Percentiles rank a stretch among this genome's conserved stretches.
These are phyloP conservation scores for Cladosporium sp. DNA, from an alignment of 2,329 filamentous ascomycete genomes.

Conservation along the genomic window DNA sequence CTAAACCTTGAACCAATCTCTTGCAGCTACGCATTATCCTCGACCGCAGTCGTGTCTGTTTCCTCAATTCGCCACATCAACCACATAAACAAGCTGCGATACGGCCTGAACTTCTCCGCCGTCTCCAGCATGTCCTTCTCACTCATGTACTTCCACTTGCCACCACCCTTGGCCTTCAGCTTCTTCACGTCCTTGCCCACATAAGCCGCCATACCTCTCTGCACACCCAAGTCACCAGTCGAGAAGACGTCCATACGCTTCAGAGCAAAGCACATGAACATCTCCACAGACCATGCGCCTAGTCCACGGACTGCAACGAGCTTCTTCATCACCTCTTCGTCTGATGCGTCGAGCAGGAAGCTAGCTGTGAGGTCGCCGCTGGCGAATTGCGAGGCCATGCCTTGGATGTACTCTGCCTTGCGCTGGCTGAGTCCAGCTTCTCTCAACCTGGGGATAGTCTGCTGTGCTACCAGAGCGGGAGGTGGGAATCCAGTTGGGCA, in stretches of 20 bases:
- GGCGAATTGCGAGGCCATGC: slow-evolving; percentile 78
- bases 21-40: slow-evolving; percentile 22
- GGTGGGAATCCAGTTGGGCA: slow-evolving; percentile 63
- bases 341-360: slow-evolving; percentile 74
- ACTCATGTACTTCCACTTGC: slow-evolving; percentile 98
- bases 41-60: slow-evolving; percentile 22
- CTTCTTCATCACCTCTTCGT: slow-evolving; percentile 81
- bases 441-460: slow-evolving; percentile 67
- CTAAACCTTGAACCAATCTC: neutral
- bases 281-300: slow-evolving; percentile 90
- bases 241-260: slow-evolving; percentile 94
- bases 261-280: slow-evolving; percentile 96
- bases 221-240: slow-evolving; percentile 87
- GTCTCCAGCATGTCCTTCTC: slow-evolving; percentile 89
- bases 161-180: slow-evolving; percentile 73
- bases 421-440: slow-evolving; percentile 87
- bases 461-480: slow-evolving; percentile 68
- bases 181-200: slow-evolving; percentile 79
- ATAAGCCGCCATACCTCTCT: slow-evolving; percentile 90
- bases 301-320: slow-evolving; percentile 84
- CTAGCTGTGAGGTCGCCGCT: slow-evolving; percentile 71
- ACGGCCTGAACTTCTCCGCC: slow-evolving; percentile 78
- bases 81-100: slow-evolving; percentile 93
- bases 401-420: slow-evolving; percentile 92
- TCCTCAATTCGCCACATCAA: slow-evolving; percentile 73